Percentiles rank a stretch among this genome's conserved stretches.
These are phyloP conservation scores for Leishmania mexicana DNA, from an alignment of 208 protist genomes.

Conservation along the genomic window DNA sequence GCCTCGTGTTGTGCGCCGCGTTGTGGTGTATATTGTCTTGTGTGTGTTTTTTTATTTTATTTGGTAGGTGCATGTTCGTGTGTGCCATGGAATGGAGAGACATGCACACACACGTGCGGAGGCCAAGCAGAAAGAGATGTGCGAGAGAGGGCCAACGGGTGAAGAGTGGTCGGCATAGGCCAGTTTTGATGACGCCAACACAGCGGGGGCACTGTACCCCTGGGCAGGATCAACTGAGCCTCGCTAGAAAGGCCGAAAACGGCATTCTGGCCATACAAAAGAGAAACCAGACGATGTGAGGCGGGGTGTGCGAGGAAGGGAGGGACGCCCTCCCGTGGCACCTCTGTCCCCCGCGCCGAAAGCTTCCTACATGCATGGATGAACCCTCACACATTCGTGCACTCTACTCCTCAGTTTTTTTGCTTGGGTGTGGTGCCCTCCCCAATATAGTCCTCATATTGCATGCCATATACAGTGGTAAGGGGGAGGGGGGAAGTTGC, in stretches of 20 bases:
- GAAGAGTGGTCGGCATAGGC: not conserved
- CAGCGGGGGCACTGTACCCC: not conserved
- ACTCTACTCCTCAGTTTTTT: not conserved
- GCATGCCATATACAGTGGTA: not conserved
- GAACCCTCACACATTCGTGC: not conserved
- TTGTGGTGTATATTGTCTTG: too few relatives aligned
- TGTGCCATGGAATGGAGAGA: too few relatives aligned
- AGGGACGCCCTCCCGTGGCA: not conserved
- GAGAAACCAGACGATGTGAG: not conserved
- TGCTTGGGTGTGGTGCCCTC: not conserved
- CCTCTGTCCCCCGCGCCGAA: not conserved
- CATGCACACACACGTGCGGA: not conserved
- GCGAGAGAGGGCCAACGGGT: not conserved
- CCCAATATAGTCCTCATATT: not conserved
- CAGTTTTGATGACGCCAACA: not conserved
- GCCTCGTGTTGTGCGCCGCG: too few relatives aligned
- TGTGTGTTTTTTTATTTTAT: not conserved
- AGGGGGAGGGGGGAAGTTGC: not conserved
- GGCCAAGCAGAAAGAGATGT: not conserved
- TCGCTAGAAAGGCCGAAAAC: not conserved
- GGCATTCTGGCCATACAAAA: not conserved
- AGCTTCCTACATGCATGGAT: not conserved
- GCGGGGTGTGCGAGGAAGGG: not conserved
- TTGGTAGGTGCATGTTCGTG: not conserved
- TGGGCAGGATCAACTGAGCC: not conserved